Percentiles rank a stretch among this genome's conserved stretches.
These are phyloP conservation scores for Diaporthe longicolla DNA, from an alignment of 2,329 filamentous ascomycete species.

Conservation along the genomic window DNA sequence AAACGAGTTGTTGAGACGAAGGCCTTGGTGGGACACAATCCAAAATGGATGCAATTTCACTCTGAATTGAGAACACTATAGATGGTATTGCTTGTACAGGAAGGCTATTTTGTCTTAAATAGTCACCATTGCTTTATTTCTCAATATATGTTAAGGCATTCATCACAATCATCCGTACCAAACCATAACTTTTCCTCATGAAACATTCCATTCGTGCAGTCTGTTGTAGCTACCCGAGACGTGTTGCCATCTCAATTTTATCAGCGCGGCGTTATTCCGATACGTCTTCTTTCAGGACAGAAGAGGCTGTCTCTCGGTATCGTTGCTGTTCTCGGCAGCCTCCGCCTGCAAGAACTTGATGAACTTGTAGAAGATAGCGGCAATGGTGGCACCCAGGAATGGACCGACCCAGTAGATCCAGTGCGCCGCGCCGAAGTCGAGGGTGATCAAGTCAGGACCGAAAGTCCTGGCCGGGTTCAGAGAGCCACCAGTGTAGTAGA, in stretches of 20 bases:
- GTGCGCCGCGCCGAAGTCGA: constrained; percentile 57
- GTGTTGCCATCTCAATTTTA: background rate
- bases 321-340: constrained; percentile 31
- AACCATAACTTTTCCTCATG: background rate
- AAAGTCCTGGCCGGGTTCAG: constrained; percentile 65
- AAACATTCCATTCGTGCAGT: background rate
- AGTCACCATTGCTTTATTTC: background rate
- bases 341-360: constrained; percentile 60
- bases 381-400: constrained; percentile 49
- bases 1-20: too few species aligned
- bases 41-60: too few species aligned
- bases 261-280: background rate
- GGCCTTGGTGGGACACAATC: too few species aligned
- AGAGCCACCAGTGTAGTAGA: constrained; percentile 60
- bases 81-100: too few species aligned
- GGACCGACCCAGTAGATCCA: constrained; percentile 69
- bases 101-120: background rate
- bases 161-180: background rate
- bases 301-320: constrained; percentile 38
- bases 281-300: constrained; percentile 7
- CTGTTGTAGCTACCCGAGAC: background rate
- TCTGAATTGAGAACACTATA: too few species aligned
- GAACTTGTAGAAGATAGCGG: constrained; percentile 57
- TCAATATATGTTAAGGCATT: background rate
- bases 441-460: constrained; percentile 59